Base-by-base conservation (phyloP, 148 eudicot species). In the Salicornia ramosissima region DNA sequence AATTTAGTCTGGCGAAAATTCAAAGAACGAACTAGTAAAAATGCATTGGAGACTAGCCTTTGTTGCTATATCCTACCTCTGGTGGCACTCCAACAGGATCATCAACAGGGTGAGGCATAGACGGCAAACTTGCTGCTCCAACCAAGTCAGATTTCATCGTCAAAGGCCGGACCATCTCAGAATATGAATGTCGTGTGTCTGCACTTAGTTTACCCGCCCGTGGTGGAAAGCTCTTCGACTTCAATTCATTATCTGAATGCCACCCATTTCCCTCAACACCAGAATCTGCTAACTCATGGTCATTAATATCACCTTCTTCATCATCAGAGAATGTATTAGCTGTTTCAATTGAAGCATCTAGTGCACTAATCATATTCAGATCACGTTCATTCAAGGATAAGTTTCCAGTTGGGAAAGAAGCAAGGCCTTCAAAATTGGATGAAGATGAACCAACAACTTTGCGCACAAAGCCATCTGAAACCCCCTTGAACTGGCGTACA, bases 401-500 rank as follows among this genome's bases (percentile, higher is more conserved):
- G 78, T 82, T 76, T 83, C 89, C 82, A 75, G 62, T 39, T 54
- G 82, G 47, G 64, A 53, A 67, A 67, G 82, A 81, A 56, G 78
- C 36, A 46, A 79, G 34, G 26, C 76, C 74, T 62, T 83, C 89
- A 73, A 57, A 52, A 47, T 77, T 72, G 40, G 78, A 73, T 59
- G 96, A 74, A 75, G 92, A 79, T 73, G 93, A 65, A 59, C 88
- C 86, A 58, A 72, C 86, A 55, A 84, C 96, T 78, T 88, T 88
- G 66, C 88, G 86, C 74, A 81, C 78, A 28, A 93, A 82, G 68
- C 95, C 95, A 81, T 85, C 98, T 9, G 98, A 88, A 79, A 90
- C 98, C 77, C 99, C 99, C 80, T 86, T 94, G 77, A 91, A 84
- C 78, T 94, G 99, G 66, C 96, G 90, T 67, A 88, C 89, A 34